These are phyloP conservation scores for apple (Malus domestica) DNA, from an alignment of 306 rosid species.

Conservation along the genomic window ASM211411v1 NC_041804.1:547501-548000, in stretches of 20 bases:
- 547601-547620: fast-evolving
- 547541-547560: no score
- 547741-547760: not conserved
- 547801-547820: not conserved
- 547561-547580: not conserved
- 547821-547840: constrained; percentile 23
- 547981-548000: not conserved
- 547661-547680: no score
- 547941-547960: constrained; percentile 23
- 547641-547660: fast-evolving
- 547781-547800: not conserved
- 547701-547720: no score
- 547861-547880: constrained; percentile 83
- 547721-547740: not conserved
- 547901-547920: constrained; percentile 45
- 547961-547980: constrained; percentile 13
- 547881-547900: constrained; percentile 81
- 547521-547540: not conserved
- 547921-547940: constrained; percentile 17
- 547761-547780: not conserved
- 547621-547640: no score
- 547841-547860: constrained; percentile 67
- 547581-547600: not conserved
- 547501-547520: not conserved
- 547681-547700: no score